Percentiles rank a stretch among this genome's conserved stretches.
These are phyloP conservation scores for Lineolata rhizophorae DNA, from an alignment of 495 filamentous ascomycete genomes.

Conservation along the genomic window DNA sequence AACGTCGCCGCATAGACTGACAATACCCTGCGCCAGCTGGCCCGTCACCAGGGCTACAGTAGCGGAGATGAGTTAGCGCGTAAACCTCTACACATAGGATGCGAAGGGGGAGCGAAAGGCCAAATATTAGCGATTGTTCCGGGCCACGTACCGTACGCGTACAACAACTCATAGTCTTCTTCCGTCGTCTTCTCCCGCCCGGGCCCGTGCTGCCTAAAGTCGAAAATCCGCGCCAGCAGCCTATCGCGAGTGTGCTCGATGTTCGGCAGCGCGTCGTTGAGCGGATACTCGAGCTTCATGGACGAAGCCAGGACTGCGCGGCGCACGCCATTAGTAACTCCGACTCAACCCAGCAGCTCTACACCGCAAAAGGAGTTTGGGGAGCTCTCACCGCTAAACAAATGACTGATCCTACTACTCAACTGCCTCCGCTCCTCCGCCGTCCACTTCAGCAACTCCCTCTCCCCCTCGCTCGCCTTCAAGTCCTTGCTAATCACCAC, in stretches of 20 bases:
- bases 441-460: slow-evolving; percentile 57
- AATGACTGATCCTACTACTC: slow-evolving; percentile 71
- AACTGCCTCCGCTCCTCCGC: slow-evolving; percentile 56
- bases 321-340: slow-evolving; percentile 10
- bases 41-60: slow-evolving; percentile 42
- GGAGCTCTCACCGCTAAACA: slow-evolving; percentile 56
- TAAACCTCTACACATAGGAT: slow-evolving; percentile 15
- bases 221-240: slow-evolving; percentile 72
- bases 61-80: too few species aligned
- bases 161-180: slow-evolving; percentile 47
- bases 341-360: too few species aligned
- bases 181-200: slow-evolving; percentile 29
- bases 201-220: slow-evolving; percentile 53
- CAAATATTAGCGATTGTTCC: too few species aligned
- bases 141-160: slow-evolving; percentile 40
- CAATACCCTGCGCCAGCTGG: slow-evolving; percentile 49
- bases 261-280: slow-evolving; percentile 70
- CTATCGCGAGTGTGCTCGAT: slow-evolving; percentile 60
- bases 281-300: slow-evolving; percentile 78
- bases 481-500: slow-evolving; percentile 69
- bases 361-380: too few species aligned
- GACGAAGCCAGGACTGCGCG: slow-evolving; percentile 74
- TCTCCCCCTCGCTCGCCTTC: slow-evolving; percentile 55
- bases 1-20: slow-evolving; percentile 42
- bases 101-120: not conserved